Evolutionary conservation across 1,284 basidiomycete species (phyloP), one percentile per base, ranked within the genome.

Genomic region (Malassezia cuniculi): DNA sequence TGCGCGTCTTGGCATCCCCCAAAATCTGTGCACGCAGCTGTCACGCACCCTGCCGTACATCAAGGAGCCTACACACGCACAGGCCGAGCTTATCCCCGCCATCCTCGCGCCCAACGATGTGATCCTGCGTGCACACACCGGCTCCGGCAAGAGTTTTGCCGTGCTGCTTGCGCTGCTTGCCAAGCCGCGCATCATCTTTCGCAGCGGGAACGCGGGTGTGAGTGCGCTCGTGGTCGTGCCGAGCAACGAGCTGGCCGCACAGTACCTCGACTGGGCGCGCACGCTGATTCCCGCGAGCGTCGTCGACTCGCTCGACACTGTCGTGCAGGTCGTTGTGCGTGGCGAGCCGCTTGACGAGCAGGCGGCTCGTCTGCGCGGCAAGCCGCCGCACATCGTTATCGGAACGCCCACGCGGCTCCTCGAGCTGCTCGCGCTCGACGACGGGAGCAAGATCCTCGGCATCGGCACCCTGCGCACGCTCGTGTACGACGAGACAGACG

Each of bases 401-500:
- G 54, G 52, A 25, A 64, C 60, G 6, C 57, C 62, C n/a, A 48
- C 46, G 6, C 53, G 60, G 7, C 37, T 64, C 26, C 45, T 46
- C 17, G 58, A 66, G 40, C 36, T 63, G 9, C 48, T 62, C 11
- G 39, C 40, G 14, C 42, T 34, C 12, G 49, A 52, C 1, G 52
- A 51, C 14, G 55, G 53, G 19, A 37, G 46, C 9, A 24, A 40
- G n/a, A 34, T 59, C 3, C 50, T 66, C 2, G 55, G 59, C n/a
- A 19, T 66, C 3, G 38, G 39, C 8, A 57, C 54, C 8, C 35
- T 62, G 19, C 42, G 50, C 6, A 60, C 60, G 15, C 43, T 66
- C 2, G 60, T 57, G 8, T 34, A 62, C 15, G 63, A 66, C 30
- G 63, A 66, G 43, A 60, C 51, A 0, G 63, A 66, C 37, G 58